phyloP scores from a whole-genome alignment of 176 grass and related monocot species.

The Musa itinerans region DNA sequence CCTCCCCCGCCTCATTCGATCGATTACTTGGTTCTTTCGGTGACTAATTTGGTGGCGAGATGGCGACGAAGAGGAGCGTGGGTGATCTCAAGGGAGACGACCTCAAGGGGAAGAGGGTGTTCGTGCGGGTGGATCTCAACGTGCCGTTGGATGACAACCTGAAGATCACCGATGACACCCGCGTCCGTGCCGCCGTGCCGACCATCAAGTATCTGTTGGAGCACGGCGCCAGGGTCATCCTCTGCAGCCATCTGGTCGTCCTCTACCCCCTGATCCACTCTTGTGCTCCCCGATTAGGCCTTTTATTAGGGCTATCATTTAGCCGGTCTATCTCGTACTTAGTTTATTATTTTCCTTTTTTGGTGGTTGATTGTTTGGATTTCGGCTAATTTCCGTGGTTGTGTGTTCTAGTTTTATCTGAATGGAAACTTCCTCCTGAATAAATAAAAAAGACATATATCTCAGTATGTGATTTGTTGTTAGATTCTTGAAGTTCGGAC shows the following conservation, averaged over 20 bases:
- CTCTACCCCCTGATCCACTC: neutral
- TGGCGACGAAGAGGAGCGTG: conserved; percentile 92
- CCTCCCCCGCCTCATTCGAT: neutral
- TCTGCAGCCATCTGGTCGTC: conserved; percentile 77
- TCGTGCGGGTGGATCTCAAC: conserved; percentile 87
- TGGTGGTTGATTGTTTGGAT: neutral
- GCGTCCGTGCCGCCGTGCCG: conserved; percentile 75
- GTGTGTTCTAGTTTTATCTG: too few species aligned
- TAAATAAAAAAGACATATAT: too few species aligned
- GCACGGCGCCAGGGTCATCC: conserved; percentile 75
- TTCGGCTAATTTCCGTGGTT: neutral
- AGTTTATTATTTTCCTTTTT: neutral
- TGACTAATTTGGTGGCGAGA: conserved; percentile 27
- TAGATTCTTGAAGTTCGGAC: neutral
- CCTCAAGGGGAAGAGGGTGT: conserved; percentile 86
- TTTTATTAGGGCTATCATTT: neutral
- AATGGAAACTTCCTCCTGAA: too few species aligned
- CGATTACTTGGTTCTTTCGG: neutral
- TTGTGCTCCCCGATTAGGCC: neutral
- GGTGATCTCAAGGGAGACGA: conserved; percentile 57
- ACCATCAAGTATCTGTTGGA: conserved; percentile 79
- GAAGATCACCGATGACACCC: conserved; percentile 91
- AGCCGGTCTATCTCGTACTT: too few species aligned
- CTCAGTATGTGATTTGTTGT: neutral
- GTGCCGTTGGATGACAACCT: conserved; percentile 84